A percentile compares a stretch with the other conserved stretches of the same genome.
These are phyloP conservation scores for Sonneratia caseolaris DNA, from an alignment of 345 rosid genomes.

Conservation along the genomic window DNA sequence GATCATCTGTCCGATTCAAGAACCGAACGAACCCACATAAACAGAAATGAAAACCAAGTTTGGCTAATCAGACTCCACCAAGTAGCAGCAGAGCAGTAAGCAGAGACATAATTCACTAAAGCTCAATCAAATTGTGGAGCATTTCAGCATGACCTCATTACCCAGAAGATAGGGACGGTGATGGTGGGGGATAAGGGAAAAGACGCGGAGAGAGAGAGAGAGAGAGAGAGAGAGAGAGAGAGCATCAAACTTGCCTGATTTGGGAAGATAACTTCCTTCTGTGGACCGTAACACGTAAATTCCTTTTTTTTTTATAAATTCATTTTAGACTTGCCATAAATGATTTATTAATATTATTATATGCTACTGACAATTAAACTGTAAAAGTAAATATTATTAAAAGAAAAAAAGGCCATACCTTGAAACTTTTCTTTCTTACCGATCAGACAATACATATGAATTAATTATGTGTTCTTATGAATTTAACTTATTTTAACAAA, in stretches of 20 bases:
- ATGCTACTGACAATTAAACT: no score
- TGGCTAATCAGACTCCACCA: not conserved
- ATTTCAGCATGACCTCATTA: not conserved
- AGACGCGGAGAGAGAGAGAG: not conserved
- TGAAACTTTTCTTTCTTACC: no score
- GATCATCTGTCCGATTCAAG: not conserved
- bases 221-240: constrained; percentile 14
- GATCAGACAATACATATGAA: no score
- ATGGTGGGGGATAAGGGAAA: not conserved
- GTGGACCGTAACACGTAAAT: not conserved
- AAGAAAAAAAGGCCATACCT: no score
- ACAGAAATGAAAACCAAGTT: not conserved
- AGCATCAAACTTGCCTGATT: constrained; percentile 25
- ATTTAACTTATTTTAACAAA: no score
- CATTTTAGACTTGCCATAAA: not conserved
- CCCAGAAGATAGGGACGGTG: not conserved
- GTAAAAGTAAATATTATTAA: no score
- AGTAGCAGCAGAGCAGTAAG: not conserved
- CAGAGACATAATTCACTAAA: not conserved
- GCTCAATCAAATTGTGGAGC: not conserved
- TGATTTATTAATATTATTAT: no score
- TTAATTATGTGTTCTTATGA: no score
- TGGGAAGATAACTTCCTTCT: constrained; percentile 21
- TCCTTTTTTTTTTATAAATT: not conserved
- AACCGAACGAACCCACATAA: not conserved